Conservation (phyloP, 1,139 yeast species). For the Citeromyces hawaiiensis region DNA sequence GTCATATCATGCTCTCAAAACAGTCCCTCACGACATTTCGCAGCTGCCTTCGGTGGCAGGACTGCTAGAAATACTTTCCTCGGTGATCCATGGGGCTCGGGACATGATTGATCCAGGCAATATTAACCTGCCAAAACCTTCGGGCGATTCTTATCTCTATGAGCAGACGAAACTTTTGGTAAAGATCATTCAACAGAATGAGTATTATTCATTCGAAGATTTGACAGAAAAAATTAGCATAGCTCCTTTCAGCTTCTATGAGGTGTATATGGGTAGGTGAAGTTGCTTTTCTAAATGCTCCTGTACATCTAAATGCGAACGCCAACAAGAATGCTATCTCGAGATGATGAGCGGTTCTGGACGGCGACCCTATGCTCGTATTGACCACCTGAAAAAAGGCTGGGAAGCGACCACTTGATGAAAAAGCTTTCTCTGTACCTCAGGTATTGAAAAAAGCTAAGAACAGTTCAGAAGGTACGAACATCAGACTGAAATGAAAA, state of each 20-base stretch:
- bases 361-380: too few species aligned
- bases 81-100: conserved; percentile 18
- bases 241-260: background rate
- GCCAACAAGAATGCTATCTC: too few species aligned
- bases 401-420: too few species aligned
- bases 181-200: background rate
- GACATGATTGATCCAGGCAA: conserved; percentile 20
- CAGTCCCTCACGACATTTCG: conserved; percentile 23
- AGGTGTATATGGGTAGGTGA: background rate
- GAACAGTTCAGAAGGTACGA: too few species aligned
- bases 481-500: too few species aligned
- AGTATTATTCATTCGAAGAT: background rate
- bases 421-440: too few species aligned
- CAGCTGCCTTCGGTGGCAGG: conserved; percentile 20
- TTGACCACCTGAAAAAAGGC: too few species aligned
- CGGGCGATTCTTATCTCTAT: background rate
- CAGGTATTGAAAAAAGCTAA: too few species aligned
- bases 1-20: conserved; percentile 24
- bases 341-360: too few species aligned
- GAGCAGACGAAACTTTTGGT: background rate
- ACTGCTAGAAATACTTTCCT: conserved; percentile 20
- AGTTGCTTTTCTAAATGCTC: too few species aligned
- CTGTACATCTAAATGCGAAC: too few species aligned
- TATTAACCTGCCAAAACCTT: conserved; percentile 7
- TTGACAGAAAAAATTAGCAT: background rate